A percentile compares a stretch with the other conserved stretches of the same genome.
phyloP scores from a whole-genome alignment of 2,329 filamentous ascomycete genomes.

The Aspergillus proliferans region DNA sequence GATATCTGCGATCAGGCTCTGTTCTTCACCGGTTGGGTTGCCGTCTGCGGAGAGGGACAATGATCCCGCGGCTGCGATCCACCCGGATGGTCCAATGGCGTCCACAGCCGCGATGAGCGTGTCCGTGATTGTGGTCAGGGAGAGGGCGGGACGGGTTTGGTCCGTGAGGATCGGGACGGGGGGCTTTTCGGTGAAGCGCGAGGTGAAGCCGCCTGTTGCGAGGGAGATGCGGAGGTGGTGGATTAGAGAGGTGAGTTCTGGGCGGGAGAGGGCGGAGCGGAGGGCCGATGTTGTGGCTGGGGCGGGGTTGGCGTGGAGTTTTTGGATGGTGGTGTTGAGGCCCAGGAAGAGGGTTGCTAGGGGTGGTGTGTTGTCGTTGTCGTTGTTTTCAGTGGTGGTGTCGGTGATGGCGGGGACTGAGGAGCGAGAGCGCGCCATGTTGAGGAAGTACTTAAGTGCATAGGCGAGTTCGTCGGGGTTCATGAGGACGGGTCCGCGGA shows the following conservation, averaged over 20 bases:
- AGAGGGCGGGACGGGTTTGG: slow-evolving; percentile 31
- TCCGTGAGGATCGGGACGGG: slow-evolving; percentile 30
- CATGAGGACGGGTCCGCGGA: slow-evolving; percentile 30
- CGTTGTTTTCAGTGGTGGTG: slow-evolving; percentile 16
- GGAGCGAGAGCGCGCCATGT: slow-evolving; percentile 30
- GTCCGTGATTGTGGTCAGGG: slow-evolving; percentile 34
- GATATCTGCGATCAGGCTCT: slow-evolving; percentile 42
- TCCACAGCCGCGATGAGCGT: slow-evolving; percentile 42
- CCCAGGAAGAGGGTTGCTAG: slow-evolving; percentile 26
- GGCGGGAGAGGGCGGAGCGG: slow-evolving; percentile 33
- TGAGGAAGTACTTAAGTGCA: slow-evolving; percentile 34
- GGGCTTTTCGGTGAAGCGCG: slow-evolving; percentile 36
- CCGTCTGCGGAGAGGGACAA: slow-evolving; percentile 16
- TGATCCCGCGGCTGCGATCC: slow-evolving; percentile 34
- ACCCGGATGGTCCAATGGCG: slow-evolving; percentile 43
- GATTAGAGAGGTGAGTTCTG: slow-evolving; percentile 35
- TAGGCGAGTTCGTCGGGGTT: slow-evolving; percentile 35
- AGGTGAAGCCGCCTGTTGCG: slow-evolving; percentile 37
- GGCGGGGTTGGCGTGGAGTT: slow-evolving; percentile 30
- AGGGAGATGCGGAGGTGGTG: slow-evolving; percentile 40
- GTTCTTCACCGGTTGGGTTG: slow-evolving; percentile 27
- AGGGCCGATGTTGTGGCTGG: slow-evolving; percentile 27
- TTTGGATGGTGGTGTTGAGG: slow-evolving; percentile 32
- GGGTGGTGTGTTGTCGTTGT: slow-evolving; percentile 16
- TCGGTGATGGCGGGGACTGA: slow-evolving; percentile 27